phyloP scores from a whole-genome alignment of 768 basidiomycete genomes.

The Collybiopsis confluens region DNA sequence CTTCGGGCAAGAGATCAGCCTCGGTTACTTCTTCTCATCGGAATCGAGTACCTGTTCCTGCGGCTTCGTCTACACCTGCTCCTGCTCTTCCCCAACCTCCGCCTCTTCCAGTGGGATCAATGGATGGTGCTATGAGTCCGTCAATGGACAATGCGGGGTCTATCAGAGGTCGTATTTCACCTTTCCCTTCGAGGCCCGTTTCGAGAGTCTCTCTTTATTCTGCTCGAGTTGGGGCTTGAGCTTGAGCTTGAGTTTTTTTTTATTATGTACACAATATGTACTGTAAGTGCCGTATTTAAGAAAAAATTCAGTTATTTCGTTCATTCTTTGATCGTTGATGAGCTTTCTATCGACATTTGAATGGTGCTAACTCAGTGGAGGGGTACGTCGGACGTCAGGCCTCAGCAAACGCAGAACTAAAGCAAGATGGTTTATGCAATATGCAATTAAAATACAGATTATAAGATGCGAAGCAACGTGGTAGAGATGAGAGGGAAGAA shows the following conservation, averaged over 20 bases:
- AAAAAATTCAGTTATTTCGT: too few relatives aligned
- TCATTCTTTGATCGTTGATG: too few relatives aligned
- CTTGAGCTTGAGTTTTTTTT: background rate
- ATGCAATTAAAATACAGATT: background rate
- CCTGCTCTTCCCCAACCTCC: too few relatives aligned
- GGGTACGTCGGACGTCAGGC: too few relatives aligned
- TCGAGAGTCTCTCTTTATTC: background rate
- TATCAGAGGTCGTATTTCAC: background rate
- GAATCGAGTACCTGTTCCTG: background rate
- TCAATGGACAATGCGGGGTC: background rate
- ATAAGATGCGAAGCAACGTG: constrained; percentile 5
- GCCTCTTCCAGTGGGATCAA: background rate
- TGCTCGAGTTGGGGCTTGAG: background rate
- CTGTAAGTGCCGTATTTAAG: too few relatives aligned
- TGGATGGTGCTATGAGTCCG: background rate
- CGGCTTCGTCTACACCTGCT: too few relatives aligned
- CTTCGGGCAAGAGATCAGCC: background rate
- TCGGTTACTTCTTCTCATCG: background rate
- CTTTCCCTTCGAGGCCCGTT: constrained; percentile 6
- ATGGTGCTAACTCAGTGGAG: too few relatives aligned
- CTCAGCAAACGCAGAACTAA: too few relatives aligned
- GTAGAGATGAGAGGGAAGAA: background rate
- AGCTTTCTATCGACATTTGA: too few relatives aligned
- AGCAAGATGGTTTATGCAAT: too few relatives aligned
- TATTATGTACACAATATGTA: background rate